Conservation (phyloP, 2,329 filamentous ascomycete species). For the Stemphylium vesicarium region DNA sequence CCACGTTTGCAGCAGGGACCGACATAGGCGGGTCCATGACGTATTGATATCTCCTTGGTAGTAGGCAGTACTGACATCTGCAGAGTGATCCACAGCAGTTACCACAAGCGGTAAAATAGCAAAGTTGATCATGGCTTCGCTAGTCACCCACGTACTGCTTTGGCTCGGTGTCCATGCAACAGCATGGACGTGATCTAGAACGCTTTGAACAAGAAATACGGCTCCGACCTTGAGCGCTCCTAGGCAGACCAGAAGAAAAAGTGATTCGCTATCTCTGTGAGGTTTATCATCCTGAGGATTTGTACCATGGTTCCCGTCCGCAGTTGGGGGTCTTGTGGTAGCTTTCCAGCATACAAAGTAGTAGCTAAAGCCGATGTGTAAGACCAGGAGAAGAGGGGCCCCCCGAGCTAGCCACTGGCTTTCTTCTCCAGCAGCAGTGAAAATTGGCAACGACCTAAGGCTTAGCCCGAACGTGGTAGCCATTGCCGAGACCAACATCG, state of each 20-base stretch:
- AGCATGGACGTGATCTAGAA: not conserved
- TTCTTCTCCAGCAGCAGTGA: not conserved
- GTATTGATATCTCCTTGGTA: not conserved
- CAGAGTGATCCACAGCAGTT: not conserved
- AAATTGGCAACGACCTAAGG: not conserved
- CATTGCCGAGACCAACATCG: not conserved
- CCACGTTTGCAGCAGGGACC: not conserved
- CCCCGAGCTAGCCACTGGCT: conserved; percentile 1
- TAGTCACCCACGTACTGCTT: not conserved
- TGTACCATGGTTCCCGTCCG: not conserved
- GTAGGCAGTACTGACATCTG: not conserved
- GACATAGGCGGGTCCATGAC: not conserved
- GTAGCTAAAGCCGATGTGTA: not conserved
- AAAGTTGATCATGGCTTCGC: not conserved
- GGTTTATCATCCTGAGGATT: not conserved
- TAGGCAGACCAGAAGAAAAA: not conserved
- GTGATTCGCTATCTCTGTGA: not conserved
- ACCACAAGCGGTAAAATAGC: not conserved
- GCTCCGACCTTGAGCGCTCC: not conserved
- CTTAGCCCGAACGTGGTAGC: not conserved
- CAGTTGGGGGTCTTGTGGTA: no score
- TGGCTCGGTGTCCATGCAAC: not conserved
- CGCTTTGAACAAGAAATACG: not conserved
- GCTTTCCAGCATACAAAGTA: not conserved
- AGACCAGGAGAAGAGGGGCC: not conserved